These are phyloP conservation scores for Aspergillus tubingensis DNA, from an alignment of 2,329 filamentous ascomycete genomes.

Conservation along the genomic window DNA sequence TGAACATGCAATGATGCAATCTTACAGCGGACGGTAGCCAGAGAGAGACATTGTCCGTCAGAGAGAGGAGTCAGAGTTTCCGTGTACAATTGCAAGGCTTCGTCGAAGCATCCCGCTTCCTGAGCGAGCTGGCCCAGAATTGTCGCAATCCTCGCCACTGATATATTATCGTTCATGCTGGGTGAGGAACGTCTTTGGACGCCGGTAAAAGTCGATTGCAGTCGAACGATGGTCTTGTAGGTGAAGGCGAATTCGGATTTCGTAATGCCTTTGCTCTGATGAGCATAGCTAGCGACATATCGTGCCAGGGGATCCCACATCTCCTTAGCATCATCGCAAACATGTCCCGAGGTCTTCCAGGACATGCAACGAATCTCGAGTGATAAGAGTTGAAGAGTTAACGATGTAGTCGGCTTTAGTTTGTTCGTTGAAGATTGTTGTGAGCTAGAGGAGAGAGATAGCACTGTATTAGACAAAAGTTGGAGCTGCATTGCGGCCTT, in stretches of 20 bases:
- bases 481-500: constrained; percentile 49
- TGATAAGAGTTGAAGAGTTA: constrained; percentile 45
- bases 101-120: constrained; percentile 41
- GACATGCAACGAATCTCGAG: constrained; percentile 45
- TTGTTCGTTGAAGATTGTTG: constrained; percentile 22
- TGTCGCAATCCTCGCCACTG: constrained; percentile 36
- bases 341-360: constrained; percentile 46
- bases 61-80: constrained; percentile 35
- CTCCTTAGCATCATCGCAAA: constrained; percentile 45
- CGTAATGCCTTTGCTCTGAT: constrained; percentile 36
- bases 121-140: constrained; percentile 44
- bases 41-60: constrained; percentile 33
- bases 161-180: constrained; percentile 24
- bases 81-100: constrained; percentile 40
- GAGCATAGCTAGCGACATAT: constrained; percentile 40
- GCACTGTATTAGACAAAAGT: constrained; percentile 43
- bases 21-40: constrained; percentile 43
- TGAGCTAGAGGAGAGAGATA: constrained; percentile 34
- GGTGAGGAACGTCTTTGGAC: constrained; percentile 30
- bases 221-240: constrained; percentile 38
- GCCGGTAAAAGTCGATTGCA: constrained; percentile 35
- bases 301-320: constrained; percentile 46
- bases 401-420: constrained; percentile 31
- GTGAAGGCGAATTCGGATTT: constrained; percentile 40
- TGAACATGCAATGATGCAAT: constrained; percentile 42